Conservation (phyloP, 2,329 filamentous ascomycete species). For the Aspergillus niger region DNA sequence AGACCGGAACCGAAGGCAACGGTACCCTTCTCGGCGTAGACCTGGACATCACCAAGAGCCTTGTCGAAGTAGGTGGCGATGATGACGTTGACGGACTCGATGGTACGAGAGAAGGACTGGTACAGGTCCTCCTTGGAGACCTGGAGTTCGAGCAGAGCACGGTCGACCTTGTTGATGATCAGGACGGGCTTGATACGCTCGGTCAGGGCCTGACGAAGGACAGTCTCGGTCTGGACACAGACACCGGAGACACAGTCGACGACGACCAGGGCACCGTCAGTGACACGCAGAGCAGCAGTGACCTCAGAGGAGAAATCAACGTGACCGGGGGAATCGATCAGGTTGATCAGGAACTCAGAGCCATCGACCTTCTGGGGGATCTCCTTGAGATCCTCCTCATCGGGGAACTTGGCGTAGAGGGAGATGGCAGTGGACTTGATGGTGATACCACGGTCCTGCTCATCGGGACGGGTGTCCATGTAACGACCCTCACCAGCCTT, state of each 20-base stretch:
- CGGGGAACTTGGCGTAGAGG: slow-evolving; percentile 81
- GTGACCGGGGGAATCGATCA: slow-evolving; percentile 99
- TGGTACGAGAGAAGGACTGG: slow-evolving; percentile 99
- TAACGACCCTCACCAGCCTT: slow-evolving; percentile 96
- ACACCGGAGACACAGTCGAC: slow-evolving; percentile 99
- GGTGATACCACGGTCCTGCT: slow-evolving; percentile 99
- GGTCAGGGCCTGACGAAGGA: slow-evolving; percentile 96
- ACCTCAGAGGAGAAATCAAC: slow-evolving; percentile 99
- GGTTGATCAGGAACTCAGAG: slow-evolving; percentile 99
- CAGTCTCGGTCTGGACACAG: slow-evolving; percentile 99
- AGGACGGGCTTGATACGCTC: slow-evolving; percentile 99
- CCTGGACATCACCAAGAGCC: slow-evolving; percentile 93
- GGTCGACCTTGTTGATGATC: slow-evolving; percentile 99
- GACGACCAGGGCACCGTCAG: slow-evolving; percentile 98
- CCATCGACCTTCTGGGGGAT: slow-evolving; percentile 85
- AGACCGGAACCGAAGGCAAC: slow-evolving; percentile 99
- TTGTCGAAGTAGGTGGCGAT: slow-evolving; percentile 99
- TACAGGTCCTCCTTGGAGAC: slow-evolving; percentile 98
- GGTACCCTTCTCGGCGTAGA: slow-evolving; percentile 96
- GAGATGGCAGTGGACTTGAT: slow-evolving; percentile 99
- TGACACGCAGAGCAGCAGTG: slow-evolving; percentile 98
- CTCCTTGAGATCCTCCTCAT: slow-evolving; percentile 89
- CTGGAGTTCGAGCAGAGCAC: slow-evolving; percentile 98
- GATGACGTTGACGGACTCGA: slow-evolving; percentile 99
- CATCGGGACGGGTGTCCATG: slow-evolving; percentile 94